Percentiles rank a stretch among this genome's conserved stretches.
Evolutionary conservation across 371 early-diverging fungal genomes (phyloP).

Genomic region (Mortierella sp.): DNA sequence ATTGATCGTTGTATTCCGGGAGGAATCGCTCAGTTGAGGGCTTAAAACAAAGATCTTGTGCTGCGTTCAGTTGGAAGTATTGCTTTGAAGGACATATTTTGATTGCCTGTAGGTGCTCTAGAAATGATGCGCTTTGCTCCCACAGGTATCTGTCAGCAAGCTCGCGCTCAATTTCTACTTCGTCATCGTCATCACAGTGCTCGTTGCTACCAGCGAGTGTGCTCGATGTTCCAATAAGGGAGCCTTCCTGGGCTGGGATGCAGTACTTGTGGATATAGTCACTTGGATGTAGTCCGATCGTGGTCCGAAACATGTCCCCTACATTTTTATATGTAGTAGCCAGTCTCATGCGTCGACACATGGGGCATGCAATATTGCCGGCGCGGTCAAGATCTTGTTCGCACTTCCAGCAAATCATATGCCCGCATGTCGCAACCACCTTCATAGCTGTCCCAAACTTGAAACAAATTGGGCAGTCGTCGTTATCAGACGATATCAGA

Average conservation of each 20-base stretch:
- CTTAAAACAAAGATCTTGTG: conserved; percentile 27
- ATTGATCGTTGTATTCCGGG: conserved; percentile 40
- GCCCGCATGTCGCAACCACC: conserved; percentile 17
- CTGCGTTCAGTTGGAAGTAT: conserved; percentile 40
- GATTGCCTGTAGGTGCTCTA: conserved; percentile 18
- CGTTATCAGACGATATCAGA: neutral
- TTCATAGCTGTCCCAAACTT: conserved; percentile 28
- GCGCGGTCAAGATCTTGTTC: conserved; percentile 27
- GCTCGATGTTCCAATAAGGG: neutral
- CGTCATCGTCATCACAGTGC: neutral
- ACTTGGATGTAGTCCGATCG: conserved; percentile 34
- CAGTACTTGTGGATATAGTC: conserved; percentile 30
- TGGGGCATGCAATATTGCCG: conserved; percentile 40
- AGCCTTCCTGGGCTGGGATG: neutral
- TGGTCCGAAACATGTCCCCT: conserved; percentile 26
- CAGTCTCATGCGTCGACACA: conserved; percentile 46
- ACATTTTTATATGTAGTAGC: conserved; percentile 14
- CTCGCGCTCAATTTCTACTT: conserved; percentile 24
- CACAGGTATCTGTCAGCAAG: conserved; percentile 44
- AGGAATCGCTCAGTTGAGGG: conserved; percentile 22
- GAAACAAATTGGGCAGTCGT: conserved; percentile 40
- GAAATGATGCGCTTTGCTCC: conserved; percentile 35
- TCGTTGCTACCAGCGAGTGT: neutral
- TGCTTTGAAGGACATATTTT: conserved; percentile 15
- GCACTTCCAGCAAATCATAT: conserved; percentile 43